Percentiles rank a stretch among this genome's conserved stretches.
Conservation (phyloP, 768 basidiomycete genomes). For the Pholiota microspora region DNA sequence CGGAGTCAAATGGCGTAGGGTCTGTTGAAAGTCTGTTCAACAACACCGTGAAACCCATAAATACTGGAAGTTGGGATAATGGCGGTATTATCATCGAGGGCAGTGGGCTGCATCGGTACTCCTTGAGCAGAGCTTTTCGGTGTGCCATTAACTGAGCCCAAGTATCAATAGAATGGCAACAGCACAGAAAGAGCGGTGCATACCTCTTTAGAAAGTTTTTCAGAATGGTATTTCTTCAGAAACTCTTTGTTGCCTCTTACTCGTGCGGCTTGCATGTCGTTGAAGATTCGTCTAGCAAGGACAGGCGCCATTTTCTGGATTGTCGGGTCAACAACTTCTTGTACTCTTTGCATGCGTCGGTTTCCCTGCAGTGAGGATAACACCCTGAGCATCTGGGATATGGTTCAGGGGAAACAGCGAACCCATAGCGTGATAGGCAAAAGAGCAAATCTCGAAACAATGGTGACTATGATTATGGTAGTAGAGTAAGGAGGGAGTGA, state of each 20-base stretch:
- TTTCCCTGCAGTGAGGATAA: constrained; percentile 45
- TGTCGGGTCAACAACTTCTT: constrained; percentile 60
- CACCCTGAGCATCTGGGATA: constrained; percentile 11
- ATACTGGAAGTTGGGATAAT: constrained; percentile 69
- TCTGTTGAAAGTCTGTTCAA: constrained; percentile 53
- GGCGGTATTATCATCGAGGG: constrained; percentile 60
- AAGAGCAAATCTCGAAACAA: constrained; percentile 57
- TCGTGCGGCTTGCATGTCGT: constrained; percentile 55
- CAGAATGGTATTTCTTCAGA: constrained; percentile 44
- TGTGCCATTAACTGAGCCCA: constrained; percentile 46
- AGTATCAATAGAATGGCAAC: constrained; percentile 1
- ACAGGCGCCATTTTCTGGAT: constrained; percentile 47
- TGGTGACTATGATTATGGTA: constrained; percentile 69
- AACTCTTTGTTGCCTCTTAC: constrained; percentile 53
- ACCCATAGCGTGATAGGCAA: constrained; percentile 82
- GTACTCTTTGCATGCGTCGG: constrained; percentile 54
- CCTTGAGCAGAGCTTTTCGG: constrained; percentile 56
- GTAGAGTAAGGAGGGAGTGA: constrained; percentile 69
- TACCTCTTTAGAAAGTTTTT: constrained; percentile 50
- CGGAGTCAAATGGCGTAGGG: constrained; percentile 71
- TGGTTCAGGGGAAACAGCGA: constrained; percentile 19
- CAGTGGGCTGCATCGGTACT: constrained; percentile 56
- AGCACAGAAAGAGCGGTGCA: constrained; percentile 14
- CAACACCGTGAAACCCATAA: constrained; percentile 61
- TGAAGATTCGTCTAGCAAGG: constrained; percentile 39